Evolutionary conservation across 2,329 filamentous ascomycete species (phyloP).

Genomic region (Hypoxylon sp.): DNA sequence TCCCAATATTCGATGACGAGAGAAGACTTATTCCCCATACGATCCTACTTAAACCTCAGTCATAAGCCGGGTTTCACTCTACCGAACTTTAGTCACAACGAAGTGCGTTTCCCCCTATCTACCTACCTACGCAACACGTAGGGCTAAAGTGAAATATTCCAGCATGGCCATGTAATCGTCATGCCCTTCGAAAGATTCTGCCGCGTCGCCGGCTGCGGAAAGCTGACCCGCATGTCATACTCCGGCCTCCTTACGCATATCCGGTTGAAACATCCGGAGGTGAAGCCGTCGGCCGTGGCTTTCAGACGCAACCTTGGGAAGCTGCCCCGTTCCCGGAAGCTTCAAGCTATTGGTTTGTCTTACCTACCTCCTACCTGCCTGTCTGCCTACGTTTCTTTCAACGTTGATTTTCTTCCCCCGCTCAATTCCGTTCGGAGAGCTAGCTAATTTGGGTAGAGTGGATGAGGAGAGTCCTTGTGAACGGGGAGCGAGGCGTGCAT

Average conservation of each 20-base stretch:
- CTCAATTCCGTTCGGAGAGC: background rate
- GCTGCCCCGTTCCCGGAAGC: background rate
- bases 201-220: background rate
- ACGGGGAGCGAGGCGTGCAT: background rate
- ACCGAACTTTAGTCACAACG: background rate
- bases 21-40: background rate
- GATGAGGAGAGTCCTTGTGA: background rate
- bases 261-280: background rate
- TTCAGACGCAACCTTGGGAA: background rate
- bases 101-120: background rate
- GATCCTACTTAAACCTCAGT: background rate
- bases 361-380: no score
- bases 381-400: background rate
- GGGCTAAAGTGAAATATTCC: background rate
- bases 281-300: background rate
- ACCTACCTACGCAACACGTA: background rate
- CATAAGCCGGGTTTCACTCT: background rate
- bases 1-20: background rate
- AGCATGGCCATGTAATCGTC: background rate
- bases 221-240: background rate
- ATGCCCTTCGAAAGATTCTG: slow-evolving; percentile 1
- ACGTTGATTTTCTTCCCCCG: background rate
- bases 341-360: background rate
- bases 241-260: background rate
- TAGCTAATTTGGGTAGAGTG: background rate